Conservation (phyloP, 208 protist genomes). For the Wallacemonas sp. region DNA sequence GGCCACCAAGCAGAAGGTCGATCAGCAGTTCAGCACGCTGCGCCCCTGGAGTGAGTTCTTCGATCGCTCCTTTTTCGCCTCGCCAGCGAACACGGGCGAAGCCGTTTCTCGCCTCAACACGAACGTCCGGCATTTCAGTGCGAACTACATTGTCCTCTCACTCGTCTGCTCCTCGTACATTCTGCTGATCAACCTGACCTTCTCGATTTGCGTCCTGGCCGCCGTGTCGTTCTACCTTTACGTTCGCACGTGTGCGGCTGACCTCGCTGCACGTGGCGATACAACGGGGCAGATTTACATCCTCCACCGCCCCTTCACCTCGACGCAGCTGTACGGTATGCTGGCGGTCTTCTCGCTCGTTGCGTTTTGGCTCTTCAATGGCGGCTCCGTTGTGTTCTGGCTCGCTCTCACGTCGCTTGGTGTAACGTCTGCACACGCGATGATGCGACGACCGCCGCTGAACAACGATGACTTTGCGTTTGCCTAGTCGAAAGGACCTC, state of each 20-base stretch:
- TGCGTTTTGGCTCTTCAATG: conserved; percentile 77
- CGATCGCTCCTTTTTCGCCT: conserved; percentile 57
- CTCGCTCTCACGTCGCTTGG: conserved; percentile 69
- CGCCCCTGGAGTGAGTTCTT: conserved; percentile 88
- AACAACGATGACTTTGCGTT: conserved; percentile 60
- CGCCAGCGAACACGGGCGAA: conserved; percentile 55
- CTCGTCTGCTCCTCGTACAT: conserved; percentile 74
- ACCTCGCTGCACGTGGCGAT: conserved; percentile 18
- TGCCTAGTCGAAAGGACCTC: conserved; percentile 40
- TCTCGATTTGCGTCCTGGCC: conserved; percentile 63
- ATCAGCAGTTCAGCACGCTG: conserved; percentile 41
- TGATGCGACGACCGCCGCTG: conserved; percentile 52
- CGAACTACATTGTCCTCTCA: conserved; percentile 90
- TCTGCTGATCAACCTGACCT: conserved; percentile 76
- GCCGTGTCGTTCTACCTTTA: conserved; percentile 46
- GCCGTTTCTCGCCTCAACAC: conserved; percentile 61
- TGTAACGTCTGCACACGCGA: conserved; percentile 52
- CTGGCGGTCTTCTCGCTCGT: conserved; percentile 58
- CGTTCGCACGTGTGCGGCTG: conserved; percentile 30
- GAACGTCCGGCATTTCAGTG: conserved; percentile 84
- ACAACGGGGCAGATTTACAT: conserved; percentile 34
- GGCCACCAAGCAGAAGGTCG: conserved; percentile 32
- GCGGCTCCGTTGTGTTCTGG: conserved; percentile 88
- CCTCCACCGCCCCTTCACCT: conserved; percentile 26
- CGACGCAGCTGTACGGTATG: conserved; percentile 68